Evolutionary conservation across 1,284 basidiomycete species (phyloP).

Genomic region (Pterulicium gracile): DNA sequence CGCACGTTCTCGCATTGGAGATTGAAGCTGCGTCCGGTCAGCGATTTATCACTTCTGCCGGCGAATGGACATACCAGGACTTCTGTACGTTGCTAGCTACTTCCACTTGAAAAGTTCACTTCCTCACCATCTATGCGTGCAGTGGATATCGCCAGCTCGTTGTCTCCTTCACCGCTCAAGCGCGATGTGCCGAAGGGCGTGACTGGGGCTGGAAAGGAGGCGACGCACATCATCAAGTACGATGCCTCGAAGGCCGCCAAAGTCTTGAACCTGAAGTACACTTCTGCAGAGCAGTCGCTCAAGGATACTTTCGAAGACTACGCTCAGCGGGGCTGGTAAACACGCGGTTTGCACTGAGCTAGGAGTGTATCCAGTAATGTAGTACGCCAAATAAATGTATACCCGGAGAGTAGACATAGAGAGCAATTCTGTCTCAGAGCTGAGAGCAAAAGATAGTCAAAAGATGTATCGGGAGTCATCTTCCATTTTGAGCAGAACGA

Average conservation of each 20-base stretch:
- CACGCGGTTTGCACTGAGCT: no score
- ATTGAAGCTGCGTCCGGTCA: conserved; percentile 7
- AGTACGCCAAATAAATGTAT: no score
- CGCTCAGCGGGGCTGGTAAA: neutral
- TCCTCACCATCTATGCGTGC: neutral
- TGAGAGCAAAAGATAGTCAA: no score
- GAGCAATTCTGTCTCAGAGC: no score
- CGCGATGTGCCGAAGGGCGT: neutral
- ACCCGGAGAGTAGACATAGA: no score
- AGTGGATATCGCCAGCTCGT: neutral
- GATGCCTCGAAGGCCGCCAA: neutral
- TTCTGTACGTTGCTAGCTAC: neutral
- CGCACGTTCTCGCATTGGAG: conserved; percentile 8
- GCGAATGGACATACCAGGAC: neutral
- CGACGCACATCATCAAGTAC: neutral
- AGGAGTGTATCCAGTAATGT: no score
- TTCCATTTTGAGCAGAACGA: no score
- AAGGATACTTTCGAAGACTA: neutral
- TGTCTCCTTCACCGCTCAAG: neutral
- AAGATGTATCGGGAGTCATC: no score
- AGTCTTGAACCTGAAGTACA: neutral
- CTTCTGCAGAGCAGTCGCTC: neutral
- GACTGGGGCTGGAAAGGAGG: neutral
- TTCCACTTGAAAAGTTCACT: neutral
- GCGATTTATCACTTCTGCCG: conserved; percentile 10